These are phyloP conservation scores for Pelagophyceae sp. DNA, from an alignment of 352 stramenopile species.

Conservation along the genomic window DNA sequence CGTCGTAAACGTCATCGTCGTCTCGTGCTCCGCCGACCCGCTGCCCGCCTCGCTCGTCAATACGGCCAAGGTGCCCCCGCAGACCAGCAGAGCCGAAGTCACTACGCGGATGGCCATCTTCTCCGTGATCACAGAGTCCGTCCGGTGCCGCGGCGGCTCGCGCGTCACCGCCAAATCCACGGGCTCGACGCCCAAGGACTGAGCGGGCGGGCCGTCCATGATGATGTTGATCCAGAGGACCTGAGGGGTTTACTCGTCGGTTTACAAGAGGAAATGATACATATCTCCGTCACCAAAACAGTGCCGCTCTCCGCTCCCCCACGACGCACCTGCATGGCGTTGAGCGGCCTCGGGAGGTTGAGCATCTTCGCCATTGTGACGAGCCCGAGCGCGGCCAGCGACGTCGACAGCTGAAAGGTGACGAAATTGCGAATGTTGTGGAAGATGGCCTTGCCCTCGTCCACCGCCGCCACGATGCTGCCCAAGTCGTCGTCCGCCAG, in stretches of 20 bases:
- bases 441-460: slow-evolving; percentile 73
- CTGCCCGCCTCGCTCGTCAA: slow-evolving; percentile 59
- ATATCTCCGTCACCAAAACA: slow-evolving; percentile 24
- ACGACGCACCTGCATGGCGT: slow-evolving; percentile 92
- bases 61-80: slow-evolving; percentile 50
- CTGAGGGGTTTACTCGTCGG: no score
- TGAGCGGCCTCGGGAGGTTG: slow-evolving; percentile 86
- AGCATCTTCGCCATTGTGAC: slow-evolving; percentile 93
- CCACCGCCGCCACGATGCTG: slow-evolving; percentile 82
- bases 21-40: slow-evolving; percentile 74
- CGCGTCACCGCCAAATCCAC: slow-evolving; percentile 90
- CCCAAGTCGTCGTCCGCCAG: slow-evolving; percentile 93
- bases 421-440: slow-evolving; percentile 99
- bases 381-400: slow-evolving; percentile 92
- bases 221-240: slow-evolving; percentile 97
- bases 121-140: slow-evolving; percentile 91
- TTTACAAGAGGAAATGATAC: slow-evolving; percentile 35
- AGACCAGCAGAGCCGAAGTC: slow-evolving; percentile 58
- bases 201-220: slow-evolving; percentile 90
- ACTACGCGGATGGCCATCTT: slow-evolving; percentile 85
- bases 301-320: no score
- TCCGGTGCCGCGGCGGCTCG: slow-evolving; percentile 80
- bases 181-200: slow-evolving; percentile 89
- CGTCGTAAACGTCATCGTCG: slow-evolving; percentile 96
- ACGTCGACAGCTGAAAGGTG: slow-evolving; percentile 92